Conservation (phyloP, 768 basidiomycete species). For the Boletus pseudo-olivaceus region DNA sequence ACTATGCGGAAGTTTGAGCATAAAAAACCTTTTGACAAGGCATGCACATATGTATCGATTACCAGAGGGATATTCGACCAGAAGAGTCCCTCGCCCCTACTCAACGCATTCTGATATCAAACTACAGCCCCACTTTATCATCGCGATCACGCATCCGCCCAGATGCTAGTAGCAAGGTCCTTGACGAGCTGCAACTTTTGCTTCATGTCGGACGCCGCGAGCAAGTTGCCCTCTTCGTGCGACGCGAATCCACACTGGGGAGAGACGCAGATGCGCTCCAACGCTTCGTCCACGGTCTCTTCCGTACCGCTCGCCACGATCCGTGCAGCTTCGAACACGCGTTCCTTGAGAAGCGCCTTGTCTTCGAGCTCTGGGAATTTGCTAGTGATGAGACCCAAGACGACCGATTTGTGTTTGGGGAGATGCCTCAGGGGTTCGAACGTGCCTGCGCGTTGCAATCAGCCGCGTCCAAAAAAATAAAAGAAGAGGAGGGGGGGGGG, state of each 20-base stretch:
- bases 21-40: not conserved
- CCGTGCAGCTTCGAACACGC: conserved; percentile 42
- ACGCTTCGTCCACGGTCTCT: conserved; percentile 38
- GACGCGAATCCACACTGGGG: conserved; percentile 53
- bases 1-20: not conserved
- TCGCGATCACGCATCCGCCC: conserved; percentile 24
- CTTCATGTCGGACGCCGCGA: conserved; percentile 35
- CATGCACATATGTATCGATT: not conserved
- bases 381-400: conserved; percentile 43
- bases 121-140: not conserved
- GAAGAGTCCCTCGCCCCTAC: not conserved
- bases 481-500: no score
- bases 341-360: conserved; percentile 35
- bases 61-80: not conserved
- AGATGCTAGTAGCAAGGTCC: conserved; percentile 36
- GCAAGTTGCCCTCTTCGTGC: conserved; percentile 43
- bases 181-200: conserved; percentile 29
- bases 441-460: conserved; percentile 10
- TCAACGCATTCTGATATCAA: not conserved
- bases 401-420: conserved; percentile 36
- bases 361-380: conserved; percentile 45
- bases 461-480: not conserved
- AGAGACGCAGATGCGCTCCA: conserved; percentile 39
- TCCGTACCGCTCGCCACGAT: conserved; percentile 38
- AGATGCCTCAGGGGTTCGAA: conserved; percentile 33